phyloP scores from a whole-genome alignment of 495 filamentous ascomycete species.

The Xylaria intraflava region DNA sequence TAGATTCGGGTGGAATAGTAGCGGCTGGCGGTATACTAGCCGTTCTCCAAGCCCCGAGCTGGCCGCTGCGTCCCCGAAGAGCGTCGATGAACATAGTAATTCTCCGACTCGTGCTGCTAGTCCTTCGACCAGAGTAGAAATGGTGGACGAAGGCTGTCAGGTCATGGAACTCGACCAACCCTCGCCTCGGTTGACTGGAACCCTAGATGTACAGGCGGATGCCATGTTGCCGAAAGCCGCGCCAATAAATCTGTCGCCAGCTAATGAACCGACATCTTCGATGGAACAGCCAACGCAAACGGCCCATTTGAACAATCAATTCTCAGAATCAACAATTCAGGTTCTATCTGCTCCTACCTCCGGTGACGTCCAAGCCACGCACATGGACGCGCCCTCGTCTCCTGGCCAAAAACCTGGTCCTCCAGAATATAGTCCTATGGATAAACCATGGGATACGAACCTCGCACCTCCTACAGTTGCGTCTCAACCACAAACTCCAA shows the following conservation, averaged over 20 bases:
- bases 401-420: neutral
- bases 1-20: constrained; percentile 61
- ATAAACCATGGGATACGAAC: neutral
- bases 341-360: neutral
- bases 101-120: constrained; percentile 1
- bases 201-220: neutral
- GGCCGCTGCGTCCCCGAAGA: constrained; percentile 20
- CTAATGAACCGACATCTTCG: neutral
- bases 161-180: constrained; percentile 35
- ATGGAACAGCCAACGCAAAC: neutral
- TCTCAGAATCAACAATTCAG: neutral
- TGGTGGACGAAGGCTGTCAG: constrained; percentile 44
- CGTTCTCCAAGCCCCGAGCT: constrained; percentile 60
- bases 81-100: neutral
- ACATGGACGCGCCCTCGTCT: neutral
- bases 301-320: neutral
- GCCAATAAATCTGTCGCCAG: neutral
- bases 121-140: constrained; percentile 18
- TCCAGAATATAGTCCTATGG: neutral
- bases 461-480: neutral
- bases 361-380: neutral
- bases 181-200: neutral
- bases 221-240: neutral
- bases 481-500: neutral
- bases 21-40: constrained; percentile 64